A percentile compares a stretch with the other conserved stretches of the same genome.
Conservation (phyloP, 345 rosid species). For the Litchi chinensis region DNA sequence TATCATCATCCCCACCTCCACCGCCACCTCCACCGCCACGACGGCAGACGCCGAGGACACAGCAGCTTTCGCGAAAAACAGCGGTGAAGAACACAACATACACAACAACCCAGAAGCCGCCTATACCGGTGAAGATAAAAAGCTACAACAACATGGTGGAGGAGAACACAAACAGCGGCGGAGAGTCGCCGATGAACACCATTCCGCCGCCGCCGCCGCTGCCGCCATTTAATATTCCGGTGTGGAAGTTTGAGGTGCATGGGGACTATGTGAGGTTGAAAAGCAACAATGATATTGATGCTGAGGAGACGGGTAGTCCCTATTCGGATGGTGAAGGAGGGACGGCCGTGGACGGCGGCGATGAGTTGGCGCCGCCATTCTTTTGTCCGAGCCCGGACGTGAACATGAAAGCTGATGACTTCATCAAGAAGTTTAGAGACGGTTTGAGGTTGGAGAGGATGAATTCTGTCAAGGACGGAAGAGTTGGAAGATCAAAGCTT, state of each 20-base stretch:
- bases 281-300: conserved; percentile 50
- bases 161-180: conserved; percentile 41
- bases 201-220: conserved; percentile 84
- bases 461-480: conserved; percentile 47
- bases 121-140: conserved; percentile 36
- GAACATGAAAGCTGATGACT: conserved; percentile 76
- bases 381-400: conserved; percentile 93
- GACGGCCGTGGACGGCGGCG: conserved; percentile 9
- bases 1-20: conserved; percentile 56
- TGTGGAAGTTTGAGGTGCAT: conserved; percentile 57
- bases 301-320: conserved; percentile 38
- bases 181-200: conserved; percentile 52
- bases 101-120: conserved; percentile 29
- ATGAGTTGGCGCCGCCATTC: conserved; percentile 9
- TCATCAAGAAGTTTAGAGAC: conserved; percentile 82
- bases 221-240: conserved; percentile 72
- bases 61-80: neutral
- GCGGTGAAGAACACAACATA: conserved; percentile 28
- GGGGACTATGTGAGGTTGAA: conserved; percentile 75
- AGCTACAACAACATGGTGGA: conserved; percentile 28
- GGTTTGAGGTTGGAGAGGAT: conserved; percentile 73
- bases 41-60: neutral
- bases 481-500: conserved; percentile 55
- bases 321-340: conserved; percentile 25
- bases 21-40: conserved; percentile 28